phyloP scores from a whole-genome alignment of 2,329 filamentous ascomycete genomes.

The Fusarium praegraminearum region DNA sequence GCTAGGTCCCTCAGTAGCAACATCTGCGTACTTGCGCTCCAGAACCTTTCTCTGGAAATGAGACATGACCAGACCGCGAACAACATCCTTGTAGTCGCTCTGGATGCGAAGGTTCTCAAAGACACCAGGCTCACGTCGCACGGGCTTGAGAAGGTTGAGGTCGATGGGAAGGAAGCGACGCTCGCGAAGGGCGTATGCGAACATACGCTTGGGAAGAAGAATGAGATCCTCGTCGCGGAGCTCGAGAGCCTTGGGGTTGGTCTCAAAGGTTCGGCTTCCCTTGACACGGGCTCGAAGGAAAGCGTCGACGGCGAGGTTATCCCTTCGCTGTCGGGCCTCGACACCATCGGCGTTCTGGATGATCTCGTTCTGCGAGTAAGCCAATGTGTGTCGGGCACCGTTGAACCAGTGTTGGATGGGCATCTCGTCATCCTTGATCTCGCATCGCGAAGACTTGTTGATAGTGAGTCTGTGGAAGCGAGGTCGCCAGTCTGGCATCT shows the following conservation, averaged over 20 bases:
- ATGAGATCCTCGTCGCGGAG: conserved; percentile 49
- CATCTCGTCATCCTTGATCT: conserved; percentile 52
- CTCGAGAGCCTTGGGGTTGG: conserved; percentile 48
- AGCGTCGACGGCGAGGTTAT: conserved; percentile 51
- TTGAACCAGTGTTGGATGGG: conserved; percentile 56
- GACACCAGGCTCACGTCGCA: conserved; percentile 52
- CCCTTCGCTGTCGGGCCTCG: conserved; percentile 54
- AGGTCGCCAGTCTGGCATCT: conserved; percentile 55
- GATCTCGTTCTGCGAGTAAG: conserved; percentile 52
- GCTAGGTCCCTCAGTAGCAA: conserved; percentile 44
- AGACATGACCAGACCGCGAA: conserved; percentile 55
- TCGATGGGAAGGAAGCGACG: conserved; percentile 56
- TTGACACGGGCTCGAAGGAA: conserved; percentile 54
- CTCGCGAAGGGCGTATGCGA: conserved; percentile 57
- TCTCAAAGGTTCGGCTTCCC: conserved; percentile 52
- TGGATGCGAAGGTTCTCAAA: conserved; percentile 58
- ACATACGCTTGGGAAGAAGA: conserved; percentile 57
- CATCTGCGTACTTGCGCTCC: conserved; percentile 51
- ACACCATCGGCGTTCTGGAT: conserved; percentile 54
- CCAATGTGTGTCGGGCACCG: conserved; percentile 46
- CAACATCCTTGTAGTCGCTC: conserved; percentile 57
- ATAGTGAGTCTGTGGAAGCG: conserved; percentile 48
- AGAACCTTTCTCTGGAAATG: conserved; percentile 57
- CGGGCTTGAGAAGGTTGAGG: conserved; percentile 51
- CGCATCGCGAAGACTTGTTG: conserved; percentile 49